Evolutionary conservation across 2,329 filamentous ascomycete genomes (phyloP).

Genomic region (Didymella segeticola): DNA sequence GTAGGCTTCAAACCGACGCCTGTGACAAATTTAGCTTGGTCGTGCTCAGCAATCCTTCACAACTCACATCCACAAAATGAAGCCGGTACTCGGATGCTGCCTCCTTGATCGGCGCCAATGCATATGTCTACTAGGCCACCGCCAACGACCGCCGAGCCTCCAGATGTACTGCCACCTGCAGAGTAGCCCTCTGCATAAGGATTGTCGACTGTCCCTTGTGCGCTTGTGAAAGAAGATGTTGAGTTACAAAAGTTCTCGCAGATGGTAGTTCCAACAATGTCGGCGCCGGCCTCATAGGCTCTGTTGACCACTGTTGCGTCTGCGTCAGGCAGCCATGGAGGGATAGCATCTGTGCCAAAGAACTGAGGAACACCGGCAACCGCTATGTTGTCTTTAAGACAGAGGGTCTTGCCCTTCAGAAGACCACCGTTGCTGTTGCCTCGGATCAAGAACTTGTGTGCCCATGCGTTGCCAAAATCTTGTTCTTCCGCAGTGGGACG

Average conservation of each 20-base stretch:
- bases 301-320: conserved; percentile 63
- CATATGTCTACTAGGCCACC: conserved; percentile 47
- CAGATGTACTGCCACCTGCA: conserved; percentile 57
- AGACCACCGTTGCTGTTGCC: conserved; percentile 31
- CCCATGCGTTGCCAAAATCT: conserved; percentile 58
- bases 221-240: conserved; percentile 56
- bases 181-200: conserved; percentile 55
- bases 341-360: conserved; percentile 59
- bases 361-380: conserved; percentile 63
- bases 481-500: conserved; percentile 42
- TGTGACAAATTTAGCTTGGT: not conserved
- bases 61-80: conserved; percentile 45
- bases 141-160: conserved; percentile 54
- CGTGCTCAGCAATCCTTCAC: not conserved
- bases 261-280: conserved; percentile 58
- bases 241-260: conserved; percentile 64
- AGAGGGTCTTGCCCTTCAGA: conserved; percentile 52
- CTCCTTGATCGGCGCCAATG: conserved; percentile 51
- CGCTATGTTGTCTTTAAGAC: conserved; percentile 63
- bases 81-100: conserved; percentile 48
- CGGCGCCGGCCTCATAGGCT: conserved; percentile 58
- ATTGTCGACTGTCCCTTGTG: conserved; percentile 49
- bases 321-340: conserved; percentile 57
- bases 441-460: conserved; percentile 57
- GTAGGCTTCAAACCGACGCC: conserved; percentile 52